Percentiles rank a stretch among this genome's conserved stretches.
phyloP scores from a whole-genome alignment of 345 rosid genomes.

The Salix brachista region DNA sequence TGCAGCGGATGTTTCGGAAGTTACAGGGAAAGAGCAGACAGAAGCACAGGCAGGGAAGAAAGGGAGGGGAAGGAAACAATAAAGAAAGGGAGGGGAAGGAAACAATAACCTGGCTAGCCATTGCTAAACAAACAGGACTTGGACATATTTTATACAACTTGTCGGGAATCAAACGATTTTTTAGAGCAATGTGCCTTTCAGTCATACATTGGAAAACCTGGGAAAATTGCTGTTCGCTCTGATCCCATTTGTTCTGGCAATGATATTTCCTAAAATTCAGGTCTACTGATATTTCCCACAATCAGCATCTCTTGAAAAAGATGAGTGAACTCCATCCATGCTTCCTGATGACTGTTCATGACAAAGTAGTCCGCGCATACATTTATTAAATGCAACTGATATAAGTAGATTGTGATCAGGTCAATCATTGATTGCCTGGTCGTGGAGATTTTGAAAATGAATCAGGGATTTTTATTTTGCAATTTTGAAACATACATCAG shows the following conservation, averaged over 20 bases:
- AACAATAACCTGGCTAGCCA: conserved; percentile 43
- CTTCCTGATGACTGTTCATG: too few relatives aligned
- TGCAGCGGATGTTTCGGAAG: conserved; percentile 74
- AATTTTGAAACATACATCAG: too few relatives aligned
- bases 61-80: conserved; percentile 94
- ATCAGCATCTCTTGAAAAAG: too few relatives aligned
- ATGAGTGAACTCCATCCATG: too few relatives aligned
- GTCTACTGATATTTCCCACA: background rate
- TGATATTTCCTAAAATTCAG: background rate
- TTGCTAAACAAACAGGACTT: background rate
- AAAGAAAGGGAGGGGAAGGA: conserved; percentile 92
- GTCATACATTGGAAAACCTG: background rate
- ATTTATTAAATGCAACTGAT: too few relatives aligned
- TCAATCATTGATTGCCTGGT: too few relatives aligned
- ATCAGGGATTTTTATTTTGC: too few relatives aligned
- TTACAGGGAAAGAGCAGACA: conserved; percentile 66
- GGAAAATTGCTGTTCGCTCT: background rate
- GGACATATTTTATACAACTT: background rate
- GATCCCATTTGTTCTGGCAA: background rate
- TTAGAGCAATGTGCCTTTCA: background rate
- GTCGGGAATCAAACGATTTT: conserved; percentile 6
- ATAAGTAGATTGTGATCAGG: too few relatives aligned
- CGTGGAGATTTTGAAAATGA: too few relatives aligned
- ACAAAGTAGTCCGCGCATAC: too few relatives aligned
- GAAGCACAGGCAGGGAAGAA: conserved; percentile 70